Evolutionary conservation across 2,329 filamentous ascomycete genomes (phyloP), one percentile per base, ranked within the genome.

Genomic region (Colletotrichum neosansevieriae): DNA sequence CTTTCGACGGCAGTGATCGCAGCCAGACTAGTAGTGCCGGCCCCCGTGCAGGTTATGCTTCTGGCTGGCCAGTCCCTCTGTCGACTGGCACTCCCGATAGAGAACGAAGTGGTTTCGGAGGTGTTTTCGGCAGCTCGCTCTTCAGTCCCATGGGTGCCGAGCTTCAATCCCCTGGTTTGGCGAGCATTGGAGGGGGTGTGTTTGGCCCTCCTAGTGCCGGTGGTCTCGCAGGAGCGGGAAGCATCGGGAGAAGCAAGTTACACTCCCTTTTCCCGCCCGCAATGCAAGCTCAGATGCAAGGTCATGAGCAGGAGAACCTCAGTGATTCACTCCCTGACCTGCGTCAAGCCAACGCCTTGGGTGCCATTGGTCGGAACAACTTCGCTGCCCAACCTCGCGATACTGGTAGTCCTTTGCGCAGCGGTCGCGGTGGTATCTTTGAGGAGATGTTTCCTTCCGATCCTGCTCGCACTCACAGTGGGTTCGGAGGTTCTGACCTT

Each of bases 1-100:
- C 79, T 64, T 86, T 88, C 72, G 90, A 93, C 58, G 91, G 91
- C 5, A 93, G 94, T 72, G 95, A 98, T 76, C 91, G 95, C 19
- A 98, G 94, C 77, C 94, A 97, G 78, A 97, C 93, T 0, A 97
- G 94, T 0, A 97, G 94, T 75, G 92, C 91, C 17, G 92, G 93
- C 12, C 89, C 92, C 49, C 92, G 94, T 74, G 36, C 36, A 38
- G 90, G 86, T 10, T 97, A 93, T 72, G 84, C 90, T 12, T 80
- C 83, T 11, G 89, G 90, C 58, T 91, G 91, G 81, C 83, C 88
- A 60, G 84, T 85, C 17, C 82, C 89, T 60, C 77, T 88, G 42
- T 88, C 90, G 72, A 84, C 89, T 45, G 86, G 89, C 67, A 92
- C 89, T 2, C 91, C 92, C 7, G 92, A 91, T 73, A 87, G 89